These are phyloP conservation scores for Mycena leptocephala DNA, from an alignment of 768 basidiomycete species.

Conservation along the genomic window DNA sequence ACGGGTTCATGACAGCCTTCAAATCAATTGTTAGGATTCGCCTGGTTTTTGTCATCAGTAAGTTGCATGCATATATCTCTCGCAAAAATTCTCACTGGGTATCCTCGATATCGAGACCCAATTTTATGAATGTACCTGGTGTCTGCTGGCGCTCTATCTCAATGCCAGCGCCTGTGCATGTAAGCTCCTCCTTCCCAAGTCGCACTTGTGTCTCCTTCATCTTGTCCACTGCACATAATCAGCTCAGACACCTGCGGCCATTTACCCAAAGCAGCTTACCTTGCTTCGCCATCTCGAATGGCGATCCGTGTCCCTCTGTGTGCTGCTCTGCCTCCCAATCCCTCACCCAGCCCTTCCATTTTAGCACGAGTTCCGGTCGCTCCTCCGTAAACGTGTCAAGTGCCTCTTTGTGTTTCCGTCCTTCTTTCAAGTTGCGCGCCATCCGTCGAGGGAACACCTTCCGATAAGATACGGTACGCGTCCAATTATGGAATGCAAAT, in stretches of 20 bases:
- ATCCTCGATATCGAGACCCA: conserved; percentile 2
- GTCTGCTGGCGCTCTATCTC: background rate
- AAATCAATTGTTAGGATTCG: too few species aligned
- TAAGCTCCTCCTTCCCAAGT: background rate
- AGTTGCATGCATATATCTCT: too few species aligned
- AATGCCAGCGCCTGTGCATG: background rate
- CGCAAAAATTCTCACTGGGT: conserved; percentile 4
- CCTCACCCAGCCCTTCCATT: conserved; percentile 1
- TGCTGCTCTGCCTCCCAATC: background rate
- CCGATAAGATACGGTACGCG: background rate
- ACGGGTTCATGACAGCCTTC: too few species aligned
- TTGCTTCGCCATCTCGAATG: background rate
- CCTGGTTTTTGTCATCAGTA: too few species aligned
- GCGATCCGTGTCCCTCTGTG: too few species aligned
- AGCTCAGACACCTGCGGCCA: too few species aligned
- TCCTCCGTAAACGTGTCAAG: background rate
- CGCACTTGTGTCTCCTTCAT: background rate
- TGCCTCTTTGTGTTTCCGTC: too few species aligned
- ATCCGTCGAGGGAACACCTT: background rate
- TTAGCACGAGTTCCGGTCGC: background rate
- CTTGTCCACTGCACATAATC: background rate
- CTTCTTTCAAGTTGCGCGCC: background rate
- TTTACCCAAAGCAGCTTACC: too few species aligned
- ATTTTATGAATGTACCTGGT: background rate
- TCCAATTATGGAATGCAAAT: background rate